A percentile compares a stretch with the other conserved stretches of the same genome.
Conservation (phyloP, 768 basidiomycete genomes). For the Trichaptum fuscoviolaceum region DNA sequence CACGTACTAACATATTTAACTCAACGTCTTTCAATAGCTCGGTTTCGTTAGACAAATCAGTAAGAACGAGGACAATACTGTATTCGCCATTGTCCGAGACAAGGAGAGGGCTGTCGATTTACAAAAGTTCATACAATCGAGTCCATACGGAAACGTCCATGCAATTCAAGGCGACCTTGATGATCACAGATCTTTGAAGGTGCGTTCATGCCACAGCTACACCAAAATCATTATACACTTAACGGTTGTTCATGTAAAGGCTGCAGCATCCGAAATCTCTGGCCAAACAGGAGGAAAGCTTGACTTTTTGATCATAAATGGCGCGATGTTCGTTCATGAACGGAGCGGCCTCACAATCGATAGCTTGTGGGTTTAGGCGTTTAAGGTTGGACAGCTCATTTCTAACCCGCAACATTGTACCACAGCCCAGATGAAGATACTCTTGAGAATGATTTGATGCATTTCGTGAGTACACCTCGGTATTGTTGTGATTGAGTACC, state of each 20-base stretch:
- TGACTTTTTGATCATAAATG: slow-evolving; percentile 35
- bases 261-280: slow-evolving; percentile 11
- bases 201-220: background rate
- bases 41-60: slow-evolving; percentile 22
- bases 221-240: too few relatives aligned
- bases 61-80: slow-evolving; percentile 13
- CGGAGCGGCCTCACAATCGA: background rate
- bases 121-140: slow-evolving; percentile 9
- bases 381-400: background rate
- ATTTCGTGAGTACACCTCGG: slow-evolving; percentile 9
- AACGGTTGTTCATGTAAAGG: slow-evolving; percentile 13
- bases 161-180: background rate
- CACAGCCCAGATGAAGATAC: slow-evolving; percentile 5
- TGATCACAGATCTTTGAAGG: background rate
- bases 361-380: slow-evolving; percentile 5
- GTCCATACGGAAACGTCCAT: background rate
- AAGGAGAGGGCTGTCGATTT: slow-evolving; percentile 11
- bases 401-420: background rate
- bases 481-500: background rate
- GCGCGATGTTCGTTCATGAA: slow-evolving; percentile 18
- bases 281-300: slow-evolving; percentile 24
- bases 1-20: background rate
- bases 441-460: slow-evolving; percentile 21
- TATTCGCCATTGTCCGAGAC: slow-evolving; percentile 21
- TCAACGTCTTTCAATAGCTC: slow-evolving; percentile 8